Percentiles rank a stretch among this genome's conserved stretches.
These are phyloP conservation scores for Penicillium ucsense DNA, from an alignment of 495 filamentous ascomycete genomes.

Conservation along the genomic window DNA sequence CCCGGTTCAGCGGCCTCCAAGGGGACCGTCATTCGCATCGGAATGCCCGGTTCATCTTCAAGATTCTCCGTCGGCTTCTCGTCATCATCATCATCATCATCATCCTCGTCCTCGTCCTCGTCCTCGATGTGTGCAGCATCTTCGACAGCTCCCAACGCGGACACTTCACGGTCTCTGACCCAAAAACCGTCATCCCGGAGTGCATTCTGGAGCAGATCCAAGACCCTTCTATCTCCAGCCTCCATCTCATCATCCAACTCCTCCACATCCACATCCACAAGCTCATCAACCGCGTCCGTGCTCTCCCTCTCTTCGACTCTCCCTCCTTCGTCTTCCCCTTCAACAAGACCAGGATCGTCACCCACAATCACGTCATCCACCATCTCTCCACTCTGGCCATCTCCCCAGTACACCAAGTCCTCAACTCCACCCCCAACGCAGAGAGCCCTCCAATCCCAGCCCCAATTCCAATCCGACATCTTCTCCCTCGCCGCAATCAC, in stretches of 20 bases:
- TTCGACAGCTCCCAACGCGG: neutral
- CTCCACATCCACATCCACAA: conserved; percentile 1
- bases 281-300: conserved; percentile 3
- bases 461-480: conserved; percentile 13
- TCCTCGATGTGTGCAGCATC: conserved; percentile 2
- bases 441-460: no score
- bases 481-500: conserved; percentile 36
- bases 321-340: neutral
- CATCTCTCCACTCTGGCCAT: conserved; percentile 34
- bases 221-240: conserved; percentile 19
- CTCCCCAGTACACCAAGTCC: conserved; percentile 21
- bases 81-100: conserved; percentile 30
- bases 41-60: conserved; percentile 23
- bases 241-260: conserved; percentile 8
- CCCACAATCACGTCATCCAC: conserved; percentile 1
- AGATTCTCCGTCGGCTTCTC: conserved; percentile 29
- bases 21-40: conserved; percentile 32
- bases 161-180: neutral
- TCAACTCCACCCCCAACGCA: conserved; percentile 8
- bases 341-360: conserved; percentile 6
- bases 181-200: neutral
- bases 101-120: conserved; percentile 11
- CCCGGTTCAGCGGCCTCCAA: conserved; percentile 30
- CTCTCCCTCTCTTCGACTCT: neutral
- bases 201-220: conserved; percentile 19